Evolutionary conservation across 2,329 filamentous ascomycete genomes (phyloP), one percentile per base, ranked within the genome.

Genomic region (Golovinomyces cichoracearum): DNA sequence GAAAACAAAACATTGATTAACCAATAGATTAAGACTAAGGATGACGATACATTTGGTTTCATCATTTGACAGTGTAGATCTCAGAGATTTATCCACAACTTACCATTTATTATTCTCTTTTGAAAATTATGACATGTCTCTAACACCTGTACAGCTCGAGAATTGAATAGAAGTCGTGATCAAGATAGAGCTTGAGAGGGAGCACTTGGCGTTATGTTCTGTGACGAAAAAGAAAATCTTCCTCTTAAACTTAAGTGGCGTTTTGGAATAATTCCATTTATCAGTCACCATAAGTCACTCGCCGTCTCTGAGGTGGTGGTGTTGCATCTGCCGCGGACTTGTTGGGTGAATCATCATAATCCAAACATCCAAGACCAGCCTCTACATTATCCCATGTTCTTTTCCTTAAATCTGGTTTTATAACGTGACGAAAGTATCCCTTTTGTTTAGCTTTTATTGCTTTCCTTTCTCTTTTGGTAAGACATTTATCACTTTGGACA

Each of bases 21-120:
- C 57, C 57, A 59, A 62, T 62, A 61, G 65, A 66, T 64, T 92
- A 78, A 73, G 84, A 70, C 83, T 92, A 92, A 92, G 84, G 84
- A 93, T 92, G 84, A 92, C 83, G 80, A 85, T 86, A 85, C 71
- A 66, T 66, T 51, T 64, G 63, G 69, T 85, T 76, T 90, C 84
- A 88, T 92, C 84, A 88, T 80, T 59, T 59, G 60, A 57, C 42
- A 49, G n/a, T n/a, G n/a, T n/a, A n/a, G n/a, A n/a, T n/a, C n/a
- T n/a, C n/a, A n/a, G n/a, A n/a, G n/a, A n/a, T n/a, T n/a, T n/a
- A n/a, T n/a, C n/a, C n/a, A n/a, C n/a, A n/a, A n/a, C n/a, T n/a
- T n/a, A n/a, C n/a, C n/a, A n/a, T n/a, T n/a, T n/a, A n/a, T n/a
- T n/a, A n/a, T n/a, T n/a, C n/a, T n/a, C n/a, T n/a, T n/a, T n/a